A percentile compares a stretch with the other conserved stretches of the same genome.
phyloP scores from a whole-genome alignment of 2,329 filamentous ascomycete genomes.

The Xylaria polymorpha region DNA sequence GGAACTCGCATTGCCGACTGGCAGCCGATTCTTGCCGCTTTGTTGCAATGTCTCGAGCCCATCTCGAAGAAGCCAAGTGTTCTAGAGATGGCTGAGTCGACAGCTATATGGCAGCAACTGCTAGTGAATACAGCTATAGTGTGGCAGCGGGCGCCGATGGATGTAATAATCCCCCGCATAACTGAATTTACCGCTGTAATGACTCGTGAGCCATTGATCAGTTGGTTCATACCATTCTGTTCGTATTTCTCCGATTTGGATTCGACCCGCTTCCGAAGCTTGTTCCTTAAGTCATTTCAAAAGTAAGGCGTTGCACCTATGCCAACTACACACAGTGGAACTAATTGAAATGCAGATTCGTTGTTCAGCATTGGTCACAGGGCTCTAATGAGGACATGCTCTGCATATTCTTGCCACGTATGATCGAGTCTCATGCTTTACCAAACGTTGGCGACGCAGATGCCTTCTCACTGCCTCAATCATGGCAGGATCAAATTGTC shows the following conservation, averaged over 20 bases:
- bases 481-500: conserved; percentile 79
- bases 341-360: conserved; percentile 69
- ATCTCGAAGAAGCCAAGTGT: conserved; percentile 57
- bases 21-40: conserved; percentile 69
- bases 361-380: conserved; percentile 78
- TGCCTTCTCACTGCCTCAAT: conserved; percentile 68
- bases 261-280: conserved; percentile 76
- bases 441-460: conserved; percentile 65
- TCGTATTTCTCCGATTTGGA: conserved; percentile 82
- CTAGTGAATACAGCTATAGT: conserved; percentile 72
- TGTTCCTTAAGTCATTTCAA: conserved; percentile 86
- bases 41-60: conserved; percentile 64
- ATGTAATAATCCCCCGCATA: conserved; percentile 78
- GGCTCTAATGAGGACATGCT: conserved; percentile 73
- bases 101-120: conserved; percentile 65
- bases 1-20: conserved; percentile 80
- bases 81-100: conserved; percentile 51
- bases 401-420: conserved; percentile 74
- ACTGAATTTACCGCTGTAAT: conserved; percentile 73
- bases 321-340: conserved; percentile 1
- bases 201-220: conserved; percentile 72
- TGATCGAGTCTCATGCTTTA: conserved; percentile 68
- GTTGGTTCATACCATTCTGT: conserved; percentile 87
- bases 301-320: conserved; percentile 65
- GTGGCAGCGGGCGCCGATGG: conserved; percentile 81